Evolutionary conservation across 2,329 filamentous ascomycete genomes (phyloP).

Genomic region (Blastomyces emzantsi): DNA sequence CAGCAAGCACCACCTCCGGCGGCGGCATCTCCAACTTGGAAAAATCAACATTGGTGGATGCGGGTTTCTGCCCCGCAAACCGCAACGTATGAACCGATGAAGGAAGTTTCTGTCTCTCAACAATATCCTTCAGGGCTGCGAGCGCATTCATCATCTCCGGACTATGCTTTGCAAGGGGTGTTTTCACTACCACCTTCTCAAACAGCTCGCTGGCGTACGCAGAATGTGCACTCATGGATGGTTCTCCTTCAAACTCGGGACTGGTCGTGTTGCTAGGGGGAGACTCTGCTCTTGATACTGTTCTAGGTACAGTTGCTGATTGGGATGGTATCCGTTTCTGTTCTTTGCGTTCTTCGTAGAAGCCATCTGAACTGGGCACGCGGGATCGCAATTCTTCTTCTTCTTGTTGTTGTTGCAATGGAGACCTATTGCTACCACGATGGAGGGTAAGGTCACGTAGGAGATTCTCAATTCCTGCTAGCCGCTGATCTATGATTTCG

Average conservation of each 20-base stretch:
- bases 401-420: background rate
- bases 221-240: slow-evolving; percentile 42
- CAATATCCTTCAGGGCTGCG: slow-evolving; percentile 32
- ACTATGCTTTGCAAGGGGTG: slow-evolving; percentile 28
- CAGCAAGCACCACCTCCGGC: slow-evolving; percentile 24
- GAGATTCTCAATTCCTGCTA: slow-evolving; percentile 41
- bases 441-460: slow-evolving; percentile 30
- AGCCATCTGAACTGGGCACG: background rate
- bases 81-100: slow-evolving; percentile 22
- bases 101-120: slow-evolving; percentile 29
- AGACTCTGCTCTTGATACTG: slow-evolving; percentile 20
- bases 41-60: slow-evolving; percentile 22
- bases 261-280: slow-evolving; percentile 20
- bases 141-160: slow-evolving; percentile 34
- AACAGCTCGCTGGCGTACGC: slow-evolving; percentile 38
- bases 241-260: slow-evolving; percentile 41
- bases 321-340: slow-evolving; percentile 5
- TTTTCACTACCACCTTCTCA: slow-evolving; percentile 33
- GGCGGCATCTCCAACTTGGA: slow-evolving; percentile 32
- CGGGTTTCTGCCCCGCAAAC: slow-evolving; percentile 21
- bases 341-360: background rate
- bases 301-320: background rate
- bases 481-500: slow-evolving; percentile 43
- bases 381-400: background rate
- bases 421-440: slow-evolving; percentile 13